These are phyloP conservation scores for Teratosphaeria destructans DNA, from an alignment of 2,329 filamentous ascomycete species.

Conservation along the genomic window DNA sequence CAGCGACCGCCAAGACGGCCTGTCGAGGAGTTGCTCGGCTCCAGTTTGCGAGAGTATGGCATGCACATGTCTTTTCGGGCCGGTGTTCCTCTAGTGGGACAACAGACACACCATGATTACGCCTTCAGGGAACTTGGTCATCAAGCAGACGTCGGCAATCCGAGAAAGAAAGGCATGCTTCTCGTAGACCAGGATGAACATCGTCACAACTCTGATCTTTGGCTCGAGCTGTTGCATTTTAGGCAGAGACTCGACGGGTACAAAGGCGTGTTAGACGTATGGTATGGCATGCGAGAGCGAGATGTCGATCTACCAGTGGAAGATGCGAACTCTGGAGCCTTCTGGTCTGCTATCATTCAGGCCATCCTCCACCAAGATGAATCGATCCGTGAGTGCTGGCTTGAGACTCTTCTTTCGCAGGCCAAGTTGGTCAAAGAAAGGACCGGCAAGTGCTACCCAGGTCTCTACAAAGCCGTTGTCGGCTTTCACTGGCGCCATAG, in stretches of 20 bases:
- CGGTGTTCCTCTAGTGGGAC: constrained; percentile 4
- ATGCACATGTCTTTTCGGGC: constrained; percentile 8
- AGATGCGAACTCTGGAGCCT: constrained; percentile 28
- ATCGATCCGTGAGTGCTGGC: background rate
- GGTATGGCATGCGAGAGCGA: constrained; percentile 29
- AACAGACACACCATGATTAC: background rate
- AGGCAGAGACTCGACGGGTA: constrained; percentile 31
- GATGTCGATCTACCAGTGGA: constrained; percentile 30
- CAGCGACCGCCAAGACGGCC: background rate
- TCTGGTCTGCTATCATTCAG: constrained; percentile 39
- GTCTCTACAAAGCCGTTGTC: constrained; percentile 37
- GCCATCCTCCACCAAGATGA: constrained; percentile 20
- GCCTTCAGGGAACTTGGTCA: constrained; percentile 16
- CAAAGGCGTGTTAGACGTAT: constrained; percentile 34
- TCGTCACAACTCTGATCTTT: constrained; percentile 25
- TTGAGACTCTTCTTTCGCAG: constrained; percentile 30
- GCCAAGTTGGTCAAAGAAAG: constrained; percentile 30
- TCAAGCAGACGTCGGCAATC: constrained; percentile 20
- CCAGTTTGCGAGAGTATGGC: constrained; percentile 4
- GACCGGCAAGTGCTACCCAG: constrained; percentile 25
- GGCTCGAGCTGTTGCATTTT: constrained; percentile 32
- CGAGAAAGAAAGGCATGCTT: constrained; percentile 8
- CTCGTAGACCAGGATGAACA: constrained; percentile 25
- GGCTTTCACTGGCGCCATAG: constrained; percentile 26
- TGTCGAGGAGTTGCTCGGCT: background rate